Conservation (phyloP, 441 rosid genomes). For the Pelargonium australe region DNA sequence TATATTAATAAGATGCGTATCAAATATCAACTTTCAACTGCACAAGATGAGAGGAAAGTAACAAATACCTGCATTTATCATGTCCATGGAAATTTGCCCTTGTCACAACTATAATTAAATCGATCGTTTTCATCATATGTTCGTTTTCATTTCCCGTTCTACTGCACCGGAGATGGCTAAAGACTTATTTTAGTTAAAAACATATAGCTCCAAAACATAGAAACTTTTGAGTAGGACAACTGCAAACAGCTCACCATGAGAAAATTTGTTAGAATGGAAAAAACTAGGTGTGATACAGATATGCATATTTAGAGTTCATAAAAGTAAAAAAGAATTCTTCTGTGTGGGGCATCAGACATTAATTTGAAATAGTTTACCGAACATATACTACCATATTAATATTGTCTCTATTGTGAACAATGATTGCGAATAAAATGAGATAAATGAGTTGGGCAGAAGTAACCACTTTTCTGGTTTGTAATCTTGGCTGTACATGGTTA, state of each 20-base stretch:
- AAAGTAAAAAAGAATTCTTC: not conserved
- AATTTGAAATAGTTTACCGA: not conserved
- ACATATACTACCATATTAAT: not conserved
- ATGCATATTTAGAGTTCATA: not conserved
- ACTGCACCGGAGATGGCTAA: not conserved
- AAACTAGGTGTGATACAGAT: not conserved
- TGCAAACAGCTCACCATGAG: conserved; percentile 24
- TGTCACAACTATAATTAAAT: too few relatives aligned
- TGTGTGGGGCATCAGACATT: not conserved
- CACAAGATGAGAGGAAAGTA: not conserved
- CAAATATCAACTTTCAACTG: not conserved
- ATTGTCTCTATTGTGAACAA: conserved; percentile 1
- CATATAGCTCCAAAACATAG: not conserved
- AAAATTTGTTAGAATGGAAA: not conserved
- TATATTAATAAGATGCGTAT: not conserved
- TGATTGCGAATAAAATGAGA: conserved; percentile 16
- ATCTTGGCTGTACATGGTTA: conserved; percentile 17
- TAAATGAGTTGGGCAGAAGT: conserved; percentile 19
- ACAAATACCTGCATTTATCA: not conserved
- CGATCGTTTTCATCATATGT: too few relatives aligned
- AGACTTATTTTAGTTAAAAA: not conserved
- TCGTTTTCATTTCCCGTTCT: too few relatives aligned
- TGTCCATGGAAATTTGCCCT: not conserved
- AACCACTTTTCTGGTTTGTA: conserved; percentile 4
- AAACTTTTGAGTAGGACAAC: conserved; percentile 12